Evolutionary conservation across 2,329 filamentous ascomycete genomes (phyloP), one percentile per base, ranked within the genome.

Genomic region (Fusarium albidum): DNA sequence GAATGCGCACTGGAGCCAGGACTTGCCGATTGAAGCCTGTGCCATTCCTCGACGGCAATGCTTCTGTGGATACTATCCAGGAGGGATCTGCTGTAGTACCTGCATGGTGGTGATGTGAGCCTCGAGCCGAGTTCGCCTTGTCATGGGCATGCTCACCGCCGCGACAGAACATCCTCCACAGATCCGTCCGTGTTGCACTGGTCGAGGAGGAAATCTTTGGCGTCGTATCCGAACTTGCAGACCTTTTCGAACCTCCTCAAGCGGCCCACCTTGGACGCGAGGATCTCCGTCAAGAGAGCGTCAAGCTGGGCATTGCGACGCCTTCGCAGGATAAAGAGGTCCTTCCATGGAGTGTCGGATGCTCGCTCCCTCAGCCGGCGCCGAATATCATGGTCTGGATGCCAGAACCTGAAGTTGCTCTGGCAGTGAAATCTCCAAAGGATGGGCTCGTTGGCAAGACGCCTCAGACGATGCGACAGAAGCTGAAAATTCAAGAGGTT

Each of bases 371-470:
- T 70, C 9, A 91, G 71, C 65, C 86, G 90, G 45, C 77, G 69
- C 27, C 71, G 59, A 38, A 92, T 77, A n/a, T 77, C 73, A 73
- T 92, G 89, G 35, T 78, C 76, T 3, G 80, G 72, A 54, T 89
- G 81, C 95, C 95, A 99, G 73, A 87, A 91, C 49, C 73, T 81
- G 76, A 92, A 97, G 49, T 79, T 77, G 29, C 74, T 74, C 48
- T 76, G 73, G 72, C 95, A 98, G 69, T 94, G 85, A 65, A 83
- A 75, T 58, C 86, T 87, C 94, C 95, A 98, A 46, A 97, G 79
- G 21, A 93, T 76, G 8, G 88, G 85, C 52, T 91, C 88, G 63
- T 87, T 85, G 32, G 86, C 82, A 49, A 96, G 77, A 40, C 79
- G 77, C 64, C 85, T 77, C 64, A 94, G 82, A 52, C 85, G 84